Evolutionary conservation across 495 filamentous ascomycete genomes (phyloP).

Genomic region (Penicillium argentinense): DNA sequence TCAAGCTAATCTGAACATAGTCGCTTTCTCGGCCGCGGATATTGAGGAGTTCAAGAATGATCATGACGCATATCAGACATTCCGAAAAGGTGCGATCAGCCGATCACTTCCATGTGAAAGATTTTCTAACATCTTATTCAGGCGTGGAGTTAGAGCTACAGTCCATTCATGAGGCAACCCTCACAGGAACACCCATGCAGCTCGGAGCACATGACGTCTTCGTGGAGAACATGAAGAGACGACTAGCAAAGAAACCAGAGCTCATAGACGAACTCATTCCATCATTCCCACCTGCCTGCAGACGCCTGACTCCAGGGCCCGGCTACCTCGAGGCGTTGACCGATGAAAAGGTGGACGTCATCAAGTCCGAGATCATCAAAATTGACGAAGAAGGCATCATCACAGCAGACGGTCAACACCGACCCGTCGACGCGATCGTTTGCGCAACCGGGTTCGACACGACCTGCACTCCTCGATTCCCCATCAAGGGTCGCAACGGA

Average conservation of each 20-base stretch:
- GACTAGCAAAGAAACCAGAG: constrained; percentile 37
- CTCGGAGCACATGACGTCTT: constrained; percentile 33
- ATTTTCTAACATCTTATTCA: constrained; percentile 9
- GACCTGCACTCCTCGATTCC: constrained; percentile 48
- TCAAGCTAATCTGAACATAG: constrained; percentile 4
- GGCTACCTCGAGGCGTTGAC: constrained; percentile 51
- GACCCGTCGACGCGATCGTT: constrained; percentile 41
- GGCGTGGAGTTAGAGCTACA: constrained; percentile 50
- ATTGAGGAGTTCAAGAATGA: constrained; percentile 47
- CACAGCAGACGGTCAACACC: constrained; percentile 46
- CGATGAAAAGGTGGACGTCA: constrained; percentile 45
- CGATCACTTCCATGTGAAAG: not conserved
- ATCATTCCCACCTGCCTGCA: constrained; percentile 49
- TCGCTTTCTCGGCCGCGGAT: constrained; percentile 42
- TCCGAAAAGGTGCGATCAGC: constrained; percentile 41
- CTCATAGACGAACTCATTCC: constrained; percentile 35
- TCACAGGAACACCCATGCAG: constrained; percentile 39
- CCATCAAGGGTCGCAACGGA: constrained; percentile 47
- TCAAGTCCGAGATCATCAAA: constrained; percentile 39
- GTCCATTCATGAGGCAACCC: constrained; percentile 40
- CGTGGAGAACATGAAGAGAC: constrained; percentile 41
- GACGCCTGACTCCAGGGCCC: constrained; percentile 51
- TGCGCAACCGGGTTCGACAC: constrained; percentile 60
- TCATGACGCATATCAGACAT: constrained; percentile 33
- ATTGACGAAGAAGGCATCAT: constrained; percentile 49